Percentiles rank a stretch among this genome's conserved stretches.
Conservation (phyloP, 192 early-diverging fungal genomes). For the Spizellomyces punctatus region DNA sequence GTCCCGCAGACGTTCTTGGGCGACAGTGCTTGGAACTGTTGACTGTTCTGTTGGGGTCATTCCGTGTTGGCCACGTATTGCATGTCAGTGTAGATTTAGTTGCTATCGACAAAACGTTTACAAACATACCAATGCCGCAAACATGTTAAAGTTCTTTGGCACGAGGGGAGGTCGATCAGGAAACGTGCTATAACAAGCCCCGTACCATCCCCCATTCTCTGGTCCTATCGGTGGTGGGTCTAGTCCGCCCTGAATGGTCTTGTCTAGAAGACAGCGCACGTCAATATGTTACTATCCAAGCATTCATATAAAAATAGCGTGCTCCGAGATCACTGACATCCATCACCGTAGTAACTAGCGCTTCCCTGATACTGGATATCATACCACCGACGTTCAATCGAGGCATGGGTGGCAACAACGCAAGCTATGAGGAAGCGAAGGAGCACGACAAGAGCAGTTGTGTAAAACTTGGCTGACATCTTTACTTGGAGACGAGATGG, state of each 20-base stretch:
- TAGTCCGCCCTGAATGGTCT: conserved; percentile 16
- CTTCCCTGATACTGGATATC: neutral
- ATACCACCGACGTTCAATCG: neutral
- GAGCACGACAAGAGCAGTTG: too few relatives aligned
- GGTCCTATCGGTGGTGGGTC: conserved; percentile 36
- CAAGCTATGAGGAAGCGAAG: too few relatives aligned
- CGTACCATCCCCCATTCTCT: conserved; percentile 37
- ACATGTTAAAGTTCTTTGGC: conserved; percentile 32
- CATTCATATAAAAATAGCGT: too few relatives aligned
- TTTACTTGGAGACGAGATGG: too few relatives aligned
- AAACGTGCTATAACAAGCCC: conserved; percentile 32
- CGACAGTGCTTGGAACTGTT: conserved; percentile 4
- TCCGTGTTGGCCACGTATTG: too few relatives aligned
- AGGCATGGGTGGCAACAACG: too few relatives aligned
- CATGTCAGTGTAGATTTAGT: neutral
- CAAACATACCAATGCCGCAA: conserved; percentile 29
- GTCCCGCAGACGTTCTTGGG: conserved; percentile 23
- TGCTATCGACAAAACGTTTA: neutral
- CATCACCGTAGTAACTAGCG: conserved; percentile 24
- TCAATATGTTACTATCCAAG: neutral
- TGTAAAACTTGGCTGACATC: too few relatives aligned
- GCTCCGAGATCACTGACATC: conserved; percentile 8
- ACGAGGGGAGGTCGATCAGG: conserved; percentile 6
- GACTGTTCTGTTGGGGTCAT: conserved; percentile 15
- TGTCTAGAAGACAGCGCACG: neutral